A percentile compares a stretch with the other conserved stretches of the same genome.
Evolutionary conservation across 345 rosid genomes (phyloP).

Genomic region (Salix dunnii): DNA sequence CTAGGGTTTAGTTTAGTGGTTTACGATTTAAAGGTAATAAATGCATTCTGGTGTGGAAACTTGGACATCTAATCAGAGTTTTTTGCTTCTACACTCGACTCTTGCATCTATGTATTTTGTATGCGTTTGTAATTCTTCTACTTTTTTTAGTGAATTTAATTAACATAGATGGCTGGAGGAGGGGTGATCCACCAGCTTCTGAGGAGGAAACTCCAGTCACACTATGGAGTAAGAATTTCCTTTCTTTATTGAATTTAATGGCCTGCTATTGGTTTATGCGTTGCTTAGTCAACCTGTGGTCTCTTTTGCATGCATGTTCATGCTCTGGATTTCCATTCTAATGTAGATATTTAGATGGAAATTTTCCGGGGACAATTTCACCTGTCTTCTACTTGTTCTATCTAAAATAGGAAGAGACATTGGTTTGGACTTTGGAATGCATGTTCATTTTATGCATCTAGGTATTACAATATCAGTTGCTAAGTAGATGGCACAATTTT

Average conservation of each 20-base stretch:
- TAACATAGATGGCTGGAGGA: constrained; percentile 73
- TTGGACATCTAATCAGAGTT: neutral
- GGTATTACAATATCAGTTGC: neutral
- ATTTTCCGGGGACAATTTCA: neutral
- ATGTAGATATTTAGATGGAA: neutral
- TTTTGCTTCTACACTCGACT: neutral
- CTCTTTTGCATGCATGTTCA: neutral
- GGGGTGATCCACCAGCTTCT: constrained; percentile 87
- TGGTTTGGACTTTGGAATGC: neutral
- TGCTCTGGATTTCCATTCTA: neutral
- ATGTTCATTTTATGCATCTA: neutral
- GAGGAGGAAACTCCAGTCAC: constrained; percentile 71
- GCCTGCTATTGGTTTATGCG: neutral
- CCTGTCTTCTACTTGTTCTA: neutral
- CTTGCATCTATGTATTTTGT: neutral
- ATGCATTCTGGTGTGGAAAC: neutral
- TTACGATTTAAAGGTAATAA: neutral
- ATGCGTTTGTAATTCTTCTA: neutral
- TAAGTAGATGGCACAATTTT: constrained; percentile 21
- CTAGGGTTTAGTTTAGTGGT: neutral
- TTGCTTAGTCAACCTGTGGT: neutral
- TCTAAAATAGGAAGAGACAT: neutral
- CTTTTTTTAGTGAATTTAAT: constrained; percentile 21
- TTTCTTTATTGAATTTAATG: neutral
- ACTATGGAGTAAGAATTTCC: constrained; percentile 49